Conservation (phyloP, 202 grass and related monocot genomes). For the Elaeis oleifera region DNA sequence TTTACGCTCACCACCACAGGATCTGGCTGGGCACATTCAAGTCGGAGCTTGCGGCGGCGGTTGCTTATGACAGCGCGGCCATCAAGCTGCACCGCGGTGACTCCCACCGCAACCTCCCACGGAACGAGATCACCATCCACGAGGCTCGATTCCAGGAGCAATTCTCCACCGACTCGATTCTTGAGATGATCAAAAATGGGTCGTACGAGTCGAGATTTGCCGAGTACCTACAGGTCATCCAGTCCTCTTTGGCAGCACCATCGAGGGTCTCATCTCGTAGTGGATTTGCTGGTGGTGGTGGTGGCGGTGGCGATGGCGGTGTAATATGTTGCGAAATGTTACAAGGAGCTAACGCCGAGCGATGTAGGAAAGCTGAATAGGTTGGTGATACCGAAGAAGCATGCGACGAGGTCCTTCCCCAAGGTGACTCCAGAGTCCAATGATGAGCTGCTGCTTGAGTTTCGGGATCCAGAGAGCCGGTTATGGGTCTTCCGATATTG, state of each 20-base stretch:
- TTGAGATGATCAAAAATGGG: slow-evolving; percentile 1
- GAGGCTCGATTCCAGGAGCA: neutral
- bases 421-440: neutral
- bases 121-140: neutral
- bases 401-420: slow-evolving; percentile 10
- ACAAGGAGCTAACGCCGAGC: slow-evolving; percentile 21
- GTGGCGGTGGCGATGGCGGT: neutral
- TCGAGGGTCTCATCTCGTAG: no score
- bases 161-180: neutral
- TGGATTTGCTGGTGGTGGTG: neutral
- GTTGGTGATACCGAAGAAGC: slow-evolving; percentile 20
- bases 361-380: slow-evolving; percentile 21
- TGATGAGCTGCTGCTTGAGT: slow-evolving; percentile 5
- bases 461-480: neutral
- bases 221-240: neutral
- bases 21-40: slow-evolving; percentile 4
- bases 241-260: neutral
- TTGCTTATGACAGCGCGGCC: neutral
- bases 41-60: neutral
- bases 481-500: slow-evolving; percentile 1
- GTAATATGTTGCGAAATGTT: neutral
- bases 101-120: neutral
- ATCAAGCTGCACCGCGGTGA: neutral
- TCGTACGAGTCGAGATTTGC: neutral
- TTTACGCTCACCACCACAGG: neutral